A percentile compares a stretch with the other conserved stretches of the same genome.
phyloP scores from a whole-genome alignment of 202 grass and related monocot genomes.

The Bolboschoenoplectus hybrid region DNA sequence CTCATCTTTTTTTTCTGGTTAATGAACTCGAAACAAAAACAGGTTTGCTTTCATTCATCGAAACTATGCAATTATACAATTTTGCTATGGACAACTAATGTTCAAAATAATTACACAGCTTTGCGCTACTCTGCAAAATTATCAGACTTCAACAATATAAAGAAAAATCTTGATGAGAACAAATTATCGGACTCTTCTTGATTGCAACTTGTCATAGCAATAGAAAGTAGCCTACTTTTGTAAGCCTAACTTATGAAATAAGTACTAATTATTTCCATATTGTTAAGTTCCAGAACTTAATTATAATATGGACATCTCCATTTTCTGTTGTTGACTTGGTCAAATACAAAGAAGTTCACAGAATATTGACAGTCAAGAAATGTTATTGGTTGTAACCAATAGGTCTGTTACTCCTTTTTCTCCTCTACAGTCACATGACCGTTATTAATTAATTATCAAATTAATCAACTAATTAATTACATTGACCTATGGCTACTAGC shows the following conservation, averaged over 20 bases:
- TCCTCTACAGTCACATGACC: too few species aligned
- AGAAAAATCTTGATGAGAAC: not conserved
- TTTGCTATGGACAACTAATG: not conserved
- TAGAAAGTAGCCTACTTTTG: not conserved
- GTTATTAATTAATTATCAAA: too few species aligned
- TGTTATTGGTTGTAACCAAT: too few species aligned
- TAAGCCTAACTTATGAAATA: too few species aligned
- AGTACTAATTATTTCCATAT: too few species aligned
- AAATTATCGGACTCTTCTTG: not conserved
- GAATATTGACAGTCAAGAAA: too few species aligned
- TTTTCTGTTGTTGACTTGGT: too few species aligned
- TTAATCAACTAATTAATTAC: too few species aligned
- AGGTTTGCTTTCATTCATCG: not conserved
- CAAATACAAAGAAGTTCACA: too few species aligned
- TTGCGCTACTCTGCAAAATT: not conserved
- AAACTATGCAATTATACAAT: not conserved
- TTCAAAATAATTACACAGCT: not conserved
- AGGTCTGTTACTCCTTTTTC: too few species aligned
- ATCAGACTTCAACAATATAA: not conserved
- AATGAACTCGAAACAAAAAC: not conserved
- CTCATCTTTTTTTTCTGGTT: not conserved
- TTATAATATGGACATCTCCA: not conserved
- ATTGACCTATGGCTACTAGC: too few species aligned
- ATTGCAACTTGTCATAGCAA: not conserved
- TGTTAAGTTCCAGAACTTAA: too few species aligned